Base-by-base conservation (phyloP, 345 rosid genomes). In the Psidium friedrichsthalianum region DNA sequence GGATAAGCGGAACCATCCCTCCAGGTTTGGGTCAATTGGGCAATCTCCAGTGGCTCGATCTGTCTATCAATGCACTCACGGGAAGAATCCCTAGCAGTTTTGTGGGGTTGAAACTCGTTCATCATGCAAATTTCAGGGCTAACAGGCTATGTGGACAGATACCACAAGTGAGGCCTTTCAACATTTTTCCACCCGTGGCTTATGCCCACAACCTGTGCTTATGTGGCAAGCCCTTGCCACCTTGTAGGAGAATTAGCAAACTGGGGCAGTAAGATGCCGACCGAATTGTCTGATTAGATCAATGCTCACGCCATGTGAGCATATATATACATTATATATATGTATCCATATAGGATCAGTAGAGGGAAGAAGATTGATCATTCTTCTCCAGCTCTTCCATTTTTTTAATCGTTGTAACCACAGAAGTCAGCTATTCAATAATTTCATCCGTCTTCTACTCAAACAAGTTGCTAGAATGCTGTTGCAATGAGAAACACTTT, bases 121-220 rank as follows among this genome's bases (percentile, higher is more conserved):
- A 84, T 82, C 98, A 95, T 90, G 99, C 87, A 74, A 95, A 89
- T 89, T 97, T 97, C 92, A 95, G 98, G 85, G 94, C 95, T 69
- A 97, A 97, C 88, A 90, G 90, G 87, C 90, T 97, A n/a, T 97
- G 99, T 27, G 99, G 99, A 74, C 90, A 90, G 88, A 97, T 97
- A 82, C 99, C 99, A 24, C 98, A 97, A 88, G 95, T 95, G 32
- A 93, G 96, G 87, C 99, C 99, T 53, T 95, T 91, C 86, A 93
- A 91, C 86, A 88, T 93, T 83, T 97, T 97, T 85, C 97, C 95
- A 15, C 91, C 93, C 29, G 91, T 89, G 83, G 98, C 99, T 83
- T 97, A 95, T 92, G 94, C 93, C 69, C 98, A 97, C 85, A 97
- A 95, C 87, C 92, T 94, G 53, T 97, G 99, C 93, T 89, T 97